Evolutionary conservation across 2,329 filamentous ascomycete genomes (phyloP), one percentile per base, ranked within the genome.

Genomic region (Calonectria montana): DNA sequence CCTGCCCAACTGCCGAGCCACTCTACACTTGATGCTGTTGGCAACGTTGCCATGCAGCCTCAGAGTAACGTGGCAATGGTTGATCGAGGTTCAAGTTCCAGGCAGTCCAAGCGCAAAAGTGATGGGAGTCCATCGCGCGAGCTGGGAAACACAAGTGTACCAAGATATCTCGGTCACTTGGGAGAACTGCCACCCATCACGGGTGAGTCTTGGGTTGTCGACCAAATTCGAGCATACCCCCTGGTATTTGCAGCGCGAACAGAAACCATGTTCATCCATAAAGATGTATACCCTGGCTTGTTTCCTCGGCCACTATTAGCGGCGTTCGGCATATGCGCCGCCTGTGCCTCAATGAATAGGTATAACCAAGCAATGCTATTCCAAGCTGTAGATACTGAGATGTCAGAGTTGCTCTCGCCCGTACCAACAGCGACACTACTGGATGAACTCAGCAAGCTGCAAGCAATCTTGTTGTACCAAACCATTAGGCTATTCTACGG

Each of bases 401-500:
- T 76, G 39, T 72, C 72, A n/a, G 73, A 73, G 15, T 70, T 77
- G 67, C n/a, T 65, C 3, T 13, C 45, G n/a, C 16, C 62, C 5
- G 21, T 39, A 15, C 18, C 27, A 21, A 50, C 29, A 7, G 18
- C 27, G n/a, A 73, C 73, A 6, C 62, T 77, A 1, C 53, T 67
- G 3, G 75, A 78, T n/a, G 74, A 75, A 48, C 69, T 78, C 3
- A 72, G 69, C 23, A 70, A 69, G 21, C 70, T 78, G 4, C 77
- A 78, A 53, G 75, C 76, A 8, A 55, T 77, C 18, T 71, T 78
- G 53, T 67, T 78, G 53, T 78, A 78, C 55, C 77, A 78, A 63
- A 74, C 76, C 41, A 75, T 78, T 50, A 74, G 76, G 2, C 75
- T 77, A 66, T 78, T 76, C 71, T 74, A 75, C 53, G 77, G 77